A percentile compares a stretch with the other conserved stretches of the same genome.
These are phyloP conservation scores for Podospora bellae-mahoneyi DNA, from an alignment of 495 filamentous ascomycete genomes.

Conservation along the genomic window DNA sequence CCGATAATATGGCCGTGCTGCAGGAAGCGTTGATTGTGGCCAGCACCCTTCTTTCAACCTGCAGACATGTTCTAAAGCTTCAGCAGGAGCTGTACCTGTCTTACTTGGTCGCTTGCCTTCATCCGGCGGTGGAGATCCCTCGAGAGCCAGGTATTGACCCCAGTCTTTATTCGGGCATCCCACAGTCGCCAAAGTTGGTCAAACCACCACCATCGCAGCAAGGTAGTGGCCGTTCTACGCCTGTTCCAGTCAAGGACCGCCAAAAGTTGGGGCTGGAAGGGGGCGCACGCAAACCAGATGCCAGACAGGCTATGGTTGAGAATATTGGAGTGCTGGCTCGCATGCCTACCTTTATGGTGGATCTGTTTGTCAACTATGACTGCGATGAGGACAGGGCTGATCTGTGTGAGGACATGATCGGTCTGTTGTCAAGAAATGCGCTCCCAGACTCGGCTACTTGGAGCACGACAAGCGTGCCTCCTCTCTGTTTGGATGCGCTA, in stretches of 20 bases:
- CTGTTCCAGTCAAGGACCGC: constrained; percentile 88
- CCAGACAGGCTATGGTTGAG: constrained; percentile 97
- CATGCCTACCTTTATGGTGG: constrained; percentile 90
- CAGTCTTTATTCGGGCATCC: constrained; percentile 87
- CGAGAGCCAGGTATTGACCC: constrained; percentile 87
- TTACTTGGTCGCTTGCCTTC: constrained; percentile 89
- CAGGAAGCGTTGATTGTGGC: constrained; percentile 89
- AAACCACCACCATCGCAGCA: constrained; percentile 76
- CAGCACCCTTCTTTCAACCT: constrained; percentile 85
- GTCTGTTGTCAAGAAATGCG: constrained; percentile 86
- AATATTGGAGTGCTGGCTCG: constrained; percentile 85
- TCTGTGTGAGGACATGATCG: constrained; percentile 92
- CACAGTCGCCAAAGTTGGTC: constrained; percentile 79
- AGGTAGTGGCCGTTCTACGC: constrained; percentile 81
- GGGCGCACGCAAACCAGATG: constrained; percentile 84
- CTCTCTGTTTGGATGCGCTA: constrained; percentile 87
- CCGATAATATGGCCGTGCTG: constrained; percentile 89
- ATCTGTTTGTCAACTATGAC: constrained; percentile 97
- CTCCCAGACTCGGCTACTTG: constrained; percentile 97
- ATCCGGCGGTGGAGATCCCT: constrained; percentile 89
- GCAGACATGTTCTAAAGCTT: constrained; percentile 86
- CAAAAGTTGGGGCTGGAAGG: constrained; percentile 93
- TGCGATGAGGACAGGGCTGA: constrained; percentile 90
- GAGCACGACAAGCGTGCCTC: constrained; percentile 98
- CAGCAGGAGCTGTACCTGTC: constrained; percentile 97